Evolutionary conservation across 2,329 filamentous ascomycete genomes (phyloP).

Genomic region (Scedosporium aurantiacum): DNA sequence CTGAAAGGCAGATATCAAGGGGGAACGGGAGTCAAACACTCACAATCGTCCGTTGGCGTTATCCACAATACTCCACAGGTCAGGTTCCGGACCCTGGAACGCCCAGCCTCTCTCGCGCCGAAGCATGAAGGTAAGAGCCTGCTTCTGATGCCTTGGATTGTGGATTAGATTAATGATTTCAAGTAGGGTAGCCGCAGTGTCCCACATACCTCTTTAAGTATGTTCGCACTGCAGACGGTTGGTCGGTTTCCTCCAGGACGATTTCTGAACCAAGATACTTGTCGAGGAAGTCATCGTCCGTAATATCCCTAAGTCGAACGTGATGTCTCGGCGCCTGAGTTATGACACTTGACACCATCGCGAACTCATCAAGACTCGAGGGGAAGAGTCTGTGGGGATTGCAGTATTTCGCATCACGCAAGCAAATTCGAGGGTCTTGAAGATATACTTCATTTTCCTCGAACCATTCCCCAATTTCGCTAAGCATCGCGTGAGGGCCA

Average conservation of each 20-base stretch:
- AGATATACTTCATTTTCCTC: conserved; percentile 20
- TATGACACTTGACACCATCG: background rate
- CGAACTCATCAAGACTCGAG: background rate
- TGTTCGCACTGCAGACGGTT: conserved; percentile 17
- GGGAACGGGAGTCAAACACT: conserved; percentile 2
- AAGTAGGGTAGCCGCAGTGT: conserved; percentile 11
- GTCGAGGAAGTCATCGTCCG: conserved; percentile 14
- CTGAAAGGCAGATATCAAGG: background rate
- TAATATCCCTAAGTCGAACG: conserved; percentile 6
- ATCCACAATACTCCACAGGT: conserved; percentile 23
- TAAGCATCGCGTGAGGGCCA: conserved; percentile 16
- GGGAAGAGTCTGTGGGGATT: conserved; percentile 24
- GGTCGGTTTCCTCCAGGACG: conserved; percentile 17
- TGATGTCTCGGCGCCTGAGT: background rate
- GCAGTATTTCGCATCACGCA: conserved; percentile 19
- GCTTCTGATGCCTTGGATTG: conserved; percentile 27
- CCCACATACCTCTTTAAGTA: conserved; percentile 6
- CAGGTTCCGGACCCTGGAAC: conserved; percentile 14
- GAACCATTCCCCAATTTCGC: conserved; percentile 20
- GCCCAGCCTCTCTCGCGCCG: conserved; percentile 25
- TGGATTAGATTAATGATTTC: background rate
- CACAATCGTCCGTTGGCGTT: conserved; percentile 13
- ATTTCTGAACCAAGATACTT: conserved; percentile 13
- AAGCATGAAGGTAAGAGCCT: conserved; percentile 31
- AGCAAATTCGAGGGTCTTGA: conserved; percentile 21